Percentiles rank a stretch among this genome's conserved stretches.
Conservation (phyloP, 139 green algal genomes). For the Eudorina sp. region DNA sequence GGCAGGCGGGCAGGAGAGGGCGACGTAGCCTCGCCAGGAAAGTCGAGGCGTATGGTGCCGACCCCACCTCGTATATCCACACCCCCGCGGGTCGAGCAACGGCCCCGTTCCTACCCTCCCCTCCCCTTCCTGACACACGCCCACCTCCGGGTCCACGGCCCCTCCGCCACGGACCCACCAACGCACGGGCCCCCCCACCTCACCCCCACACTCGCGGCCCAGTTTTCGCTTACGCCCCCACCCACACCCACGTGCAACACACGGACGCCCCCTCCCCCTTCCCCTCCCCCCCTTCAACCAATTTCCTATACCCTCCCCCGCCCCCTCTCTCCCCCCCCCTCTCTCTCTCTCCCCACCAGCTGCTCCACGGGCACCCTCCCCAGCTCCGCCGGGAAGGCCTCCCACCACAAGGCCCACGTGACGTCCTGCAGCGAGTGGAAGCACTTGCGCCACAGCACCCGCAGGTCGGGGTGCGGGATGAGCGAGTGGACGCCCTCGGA, state of each 20-base stretch:
- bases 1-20: too few relatives aligned
- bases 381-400: slow-evolving; percentile 56
- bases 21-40: too few relatives aligned
- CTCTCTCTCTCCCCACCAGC: slow-evolving; percentile 4
- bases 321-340: not conserved
- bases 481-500: slow-evolving; percentile 57
- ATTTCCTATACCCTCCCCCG: not conserved
- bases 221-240: too few relatives aligned
- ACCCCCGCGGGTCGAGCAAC: too few relatives aligned
- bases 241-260: too few relatives aligned
- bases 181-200: not conserved
- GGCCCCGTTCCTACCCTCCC: too few relatives aligned
- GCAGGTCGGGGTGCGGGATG: slow-evolving; percentile 52
- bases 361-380: slow-evolving; percentile 32
- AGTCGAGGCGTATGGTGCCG: too few relatives aligned
- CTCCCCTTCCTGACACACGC: too few relatives aligned
- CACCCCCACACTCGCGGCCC: too few relatives aligned
- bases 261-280: not conserved
- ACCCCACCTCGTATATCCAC: too few relatives aligned
- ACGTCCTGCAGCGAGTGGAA: slow-evolving; percentile 50
- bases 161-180: not conserved
- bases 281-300: not conserved
- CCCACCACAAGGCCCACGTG: slow-evolving; percentile 54
- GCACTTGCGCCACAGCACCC: slow-evolving; percentile 56
- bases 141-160: too few relatives aligned